Conservation (phyloP, 163 green algal species). For the Volvox carteri region DNA sequence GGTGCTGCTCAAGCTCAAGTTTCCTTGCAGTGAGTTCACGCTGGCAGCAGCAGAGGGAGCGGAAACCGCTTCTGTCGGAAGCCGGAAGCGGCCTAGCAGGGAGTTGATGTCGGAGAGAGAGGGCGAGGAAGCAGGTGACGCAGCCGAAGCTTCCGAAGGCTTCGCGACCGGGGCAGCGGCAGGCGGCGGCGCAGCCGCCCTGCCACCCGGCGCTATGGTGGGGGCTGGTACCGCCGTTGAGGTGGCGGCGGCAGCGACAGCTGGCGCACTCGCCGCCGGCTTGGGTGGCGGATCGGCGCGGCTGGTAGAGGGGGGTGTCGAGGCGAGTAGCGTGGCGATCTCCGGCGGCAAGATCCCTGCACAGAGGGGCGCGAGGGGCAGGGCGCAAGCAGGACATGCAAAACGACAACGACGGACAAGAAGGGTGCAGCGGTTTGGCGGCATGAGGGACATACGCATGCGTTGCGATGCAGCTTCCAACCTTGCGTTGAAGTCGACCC, state of each 20-base stretch:
- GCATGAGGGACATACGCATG: no score
- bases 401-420: no score
- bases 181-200: neutral
- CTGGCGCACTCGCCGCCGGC: neutral
- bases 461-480: no score
- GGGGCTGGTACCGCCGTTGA: neutral
- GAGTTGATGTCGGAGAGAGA: neutral
- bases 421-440: no score
- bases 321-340: conserved; percentile 9
- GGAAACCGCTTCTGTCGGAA: no score
- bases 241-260: neutral
- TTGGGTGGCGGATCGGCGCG: no score
- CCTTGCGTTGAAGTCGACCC: no score
- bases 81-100: neutral
- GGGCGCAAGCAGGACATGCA: neutral
- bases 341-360: conserved; percentile 47
- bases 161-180: neutral
- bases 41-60: no score
- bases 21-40: no score
- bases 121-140: neutral
- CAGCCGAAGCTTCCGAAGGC: neutral
- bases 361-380: neutral
- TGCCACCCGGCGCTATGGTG: no score
- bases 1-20: no score
- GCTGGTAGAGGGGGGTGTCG: neutral